These are phyloP conservation scores for Globisporangium carolinianum DNA, from an alignment of 352 stramenopile species.

Conservation along the genomic window DNA sequence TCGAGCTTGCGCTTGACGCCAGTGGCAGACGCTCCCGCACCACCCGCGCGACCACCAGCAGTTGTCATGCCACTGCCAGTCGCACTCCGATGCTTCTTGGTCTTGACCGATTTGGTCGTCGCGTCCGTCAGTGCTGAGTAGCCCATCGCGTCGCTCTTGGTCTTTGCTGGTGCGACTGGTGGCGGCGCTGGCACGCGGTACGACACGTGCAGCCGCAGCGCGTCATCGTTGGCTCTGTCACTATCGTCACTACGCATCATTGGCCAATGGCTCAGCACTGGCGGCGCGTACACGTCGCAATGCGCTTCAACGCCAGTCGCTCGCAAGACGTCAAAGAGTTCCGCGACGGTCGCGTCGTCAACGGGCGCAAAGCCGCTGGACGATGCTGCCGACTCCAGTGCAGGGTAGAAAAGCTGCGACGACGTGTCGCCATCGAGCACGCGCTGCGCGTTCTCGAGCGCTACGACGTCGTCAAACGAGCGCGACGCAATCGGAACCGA, in stretches of 20 bases:
- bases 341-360: constrained; percentile 26
- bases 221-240: constrained; percentile 11
- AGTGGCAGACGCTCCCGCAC: constrained; percentile 8
- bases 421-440: constrained; percentile 41
- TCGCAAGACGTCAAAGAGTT: constrained; percentile 41
- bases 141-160: constrained; percentile 23
- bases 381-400: constrained; percentile 5
- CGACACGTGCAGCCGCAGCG: constrained; percentile 54
- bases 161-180: constrained; percentile 18
- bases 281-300: constrained; percentile 50
- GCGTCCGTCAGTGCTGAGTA: constrained; percentile 15
- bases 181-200: constrained; percentile 59
- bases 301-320: constrained; percentile 45
- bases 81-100: constrained; percentile 47
- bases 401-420: constrained; percentile 33
- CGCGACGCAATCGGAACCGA: constrained; percentile 18
- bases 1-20: constrained; percentile 71
- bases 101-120: constrained; percentile 33
- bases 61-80: constrained; percentile 11
- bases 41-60: constrained; percentile 3
- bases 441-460: constrained; percentile 21
- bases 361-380: constrained; percentile 9
- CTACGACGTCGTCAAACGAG: constrained; percentile 40
- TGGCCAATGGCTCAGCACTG: constrained; percentile 2
- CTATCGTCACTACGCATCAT: neutral